A percentile compares a stretch with the other conserved stretches of the same genome.
phyloP scores from a whole-genome alignment of 148 eudicot genomes.

The Persicaria maculosa region DNA sequence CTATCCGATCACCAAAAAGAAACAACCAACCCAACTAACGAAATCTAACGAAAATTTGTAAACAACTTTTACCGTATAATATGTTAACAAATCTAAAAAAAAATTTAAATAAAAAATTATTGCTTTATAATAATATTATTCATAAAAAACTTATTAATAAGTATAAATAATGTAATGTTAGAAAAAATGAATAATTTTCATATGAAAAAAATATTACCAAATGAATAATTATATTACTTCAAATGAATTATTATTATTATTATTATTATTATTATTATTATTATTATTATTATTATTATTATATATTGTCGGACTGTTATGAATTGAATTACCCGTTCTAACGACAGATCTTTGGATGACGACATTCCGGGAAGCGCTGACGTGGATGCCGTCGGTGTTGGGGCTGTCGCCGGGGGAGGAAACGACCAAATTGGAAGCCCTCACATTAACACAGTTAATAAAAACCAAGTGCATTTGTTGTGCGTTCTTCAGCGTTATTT shows the following conservation, averaged over 20 bases:
- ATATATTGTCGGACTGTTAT: no score
- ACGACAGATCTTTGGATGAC: conserved; percentile 36
- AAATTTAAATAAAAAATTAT: no score
- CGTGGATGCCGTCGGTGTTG: conserved; percentile 87
- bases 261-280: no score
- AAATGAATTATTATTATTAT: no score
- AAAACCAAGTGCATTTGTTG: conserved; percentile 75
- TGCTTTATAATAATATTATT: no score
- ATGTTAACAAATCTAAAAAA: no score
- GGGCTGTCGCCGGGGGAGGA: conserved; percentile 62
- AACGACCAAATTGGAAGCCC: conserved; percentile 45
- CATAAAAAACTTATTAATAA: no score
- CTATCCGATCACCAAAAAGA: neutral
- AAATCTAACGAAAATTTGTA: no score
- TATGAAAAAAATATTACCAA: neutral
- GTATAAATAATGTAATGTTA: neutral
- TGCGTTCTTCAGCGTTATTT: conserved; percentile 44
- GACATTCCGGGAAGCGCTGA: conserved; percentile 46
- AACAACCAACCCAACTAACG: neutral
- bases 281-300: no score
- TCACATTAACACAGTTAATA: conserved; percentile 39
- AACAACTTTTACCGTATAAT: no score
- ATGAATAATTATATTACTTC: no score
- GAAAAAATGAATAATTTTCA: conserved; percentile 4
- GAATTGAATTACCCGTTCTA: conserved; percentile 40